Base-by-base conservation (phyloP, 345 rosid species). In the Aquilaria yunnanensis region DNA sequence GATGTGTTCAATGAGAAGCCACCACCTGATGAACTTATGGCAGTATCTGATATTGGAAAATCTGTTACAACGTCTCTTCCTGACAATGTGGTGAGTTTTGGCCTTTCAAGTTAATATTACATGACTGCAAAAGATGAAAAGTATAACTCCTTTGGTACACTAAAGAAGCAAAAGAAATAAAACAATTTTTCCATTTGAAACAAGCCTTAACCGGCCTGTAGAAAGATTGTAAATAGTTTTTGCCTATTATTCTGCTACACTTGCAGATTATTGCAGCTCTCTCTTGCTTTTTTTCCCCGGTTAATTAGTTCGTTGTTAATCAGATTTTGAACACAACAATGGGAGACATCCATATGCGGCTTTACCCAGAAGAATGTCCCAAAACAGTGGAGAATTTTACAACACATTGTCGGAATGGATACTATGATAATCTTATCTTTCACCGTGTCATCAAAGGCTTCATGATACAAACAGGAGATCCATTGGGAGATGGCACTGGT, bases 281-380 rank as follows among this genome's bases (percentile, higher is more conserved):
- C 43, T 37, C 32, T 53, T 2, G 14, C 14, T 29, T 47, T 12
- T 7, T 33, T 52, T 64, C 9, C 29, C 43, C 7, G 43, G 8
- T 37, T 61, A 13, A 45, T 72, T 31, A 29, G 59, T 12, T 59
- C 37, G 34, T 33, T 61, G 10, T 59, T 71, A 51, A 41, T 62
- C 74, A 90, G 99, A 78, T 94, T 74, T 32, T 91, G 72, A 91
- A 87, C 69, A 91, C 96, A n/a, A 86, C 97, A 2, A 81, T 91
- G 96, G 96, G 99, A 14, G 99, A 91, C 58, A 49, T 94, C 69
- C 96, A 94, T 75, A 82, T 88, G 89, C 84, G 59, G 75, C 83
- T 94, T 37, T 91, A 91, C 80, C 97, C 99, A 16, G 99, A 94
- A 80, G 97, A 94, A 81, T 94, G 99, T 57, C 99, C 99, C 59